Base-by-base conservation (phyloP, 2,329 filamentous ascomycete species). In the Penicillium sp. region DNA sequence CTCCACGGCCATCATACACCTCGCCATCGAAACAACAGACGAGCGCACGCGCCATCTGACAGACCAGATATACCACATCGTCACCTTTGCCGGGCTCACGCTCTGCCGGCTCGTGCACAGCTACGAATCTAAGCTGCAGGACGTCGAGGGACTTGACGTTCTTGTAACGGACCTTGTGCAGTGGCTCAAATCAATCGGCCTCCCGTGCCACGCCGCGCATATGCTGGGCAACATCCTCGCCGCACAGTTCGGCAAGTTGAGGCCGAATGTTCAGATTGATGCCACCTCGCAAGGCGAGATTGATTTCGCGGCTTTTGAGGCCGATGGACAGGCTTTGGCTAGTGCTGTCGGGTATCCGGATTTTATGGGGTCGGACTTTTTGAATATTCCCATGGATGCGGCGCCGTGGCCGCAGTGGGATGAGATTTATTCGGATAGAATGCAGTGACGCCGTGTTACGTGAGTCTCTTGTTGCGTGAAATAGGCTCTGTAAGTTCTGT, bases 41-140 rank as follows among this genome's bases (percentile, higher is more conserved):
- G 72, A 77, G 21, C 70, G 74, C 1, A 78, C 75, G 1, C 68
- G 69, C 14, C 75, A 79, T 60, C 61, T 78, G 4, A 77, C 70
- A 3, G 76, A 79, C 55, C 76, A 78, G 50, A 76, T 78, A 20
- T 79, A 78, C 57, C 76, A 78, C 57, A 75, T 78, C 66, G 74
- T 78, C 48, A 76, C 74, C 5, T 79, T 78, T 53, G 71, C 76
- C 0, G 75, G 69, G 2, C 40, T 57, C 1, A 57, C 55, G 1
- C 55, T 57, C 2, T 57, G 55, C 14, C 55, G 74, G 26, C 52
- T 78, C 1, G 59, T 77, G 3, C 68, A 70, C 51, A 69, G 55
- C 35, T 73, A 76, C 55, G 74, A 74, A 57, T 35, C 24, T 20
- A 61, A 61, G 8, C 68, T 74, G 28, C 66, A 74, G 40, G 62